These are phyloP conservation scores for Blastocystis hominis DNA, from an alignment of 352 stramenopile species.

Conservation along the genomic window DNA sequence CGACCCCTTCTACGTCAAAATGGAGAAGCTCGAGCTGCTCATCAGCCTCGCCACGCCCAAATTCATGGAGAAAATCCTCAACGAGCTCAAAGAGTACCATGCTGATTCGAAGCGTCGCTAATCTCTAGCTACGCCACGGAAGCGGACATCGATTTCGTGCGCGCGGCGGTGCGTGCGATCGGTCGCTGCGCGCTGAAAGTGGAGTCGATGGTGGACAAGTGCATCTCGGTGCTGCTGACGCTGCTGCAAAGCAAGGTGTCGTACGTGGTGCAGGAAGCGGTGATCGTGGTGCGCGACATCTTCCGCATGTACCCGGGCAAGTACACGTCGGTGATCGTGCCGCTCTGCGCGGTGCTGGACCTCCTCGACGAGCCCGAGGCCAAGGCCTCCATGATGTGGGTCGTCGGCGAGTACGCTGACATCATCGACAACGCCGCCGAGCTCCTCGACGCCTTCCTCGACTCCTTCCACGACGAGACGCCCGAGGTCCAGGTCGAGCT, in stretches of 20 bases:
- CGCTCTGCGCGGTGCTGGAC: slow-evolving; percentile 95
- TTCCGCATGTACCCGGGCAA: slow-evolving; percentile 97
- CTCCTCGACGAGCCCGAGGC: slow-evolving; percentile 94
- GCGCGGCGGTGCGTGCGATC: slow-evolving; percentile 87
- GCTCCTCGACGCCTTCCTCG: slow-evolving; percentile 91
- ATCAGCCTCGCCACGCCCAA: slow-evolving; percentile 91
- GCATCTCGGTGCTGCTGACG: slow-evolving; percentile 93
- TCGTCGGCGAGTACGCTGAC: slow-evolving; percentile 91
- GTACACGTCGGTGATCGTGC: slow-evolving; percentile 96
- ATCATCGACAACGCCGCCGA: slow-evolving; percentile 98
- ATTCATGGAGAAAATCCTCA: slow-evolving; percentile 92
- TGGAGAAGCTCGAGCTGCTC: slow-evolving; percentile 99
- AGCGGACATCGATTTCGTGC: slow-evolving; percentile 98
- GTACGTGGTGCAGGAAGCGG: slow-evolving; percentile 95
- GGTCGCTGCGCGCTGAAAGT: slow-evolving; percentile 93
- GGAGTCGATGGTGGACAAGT: slow-evolving; percentile 87
- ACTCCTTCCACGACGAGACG: slow-evolving; percentile 93
- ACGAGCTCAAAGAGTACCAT: slow-evolving; percentile 90
- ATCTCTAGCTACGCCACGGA: slow-evolving; percentile 76
- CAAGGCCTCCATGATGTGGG: slow-evolving; percentile 99
- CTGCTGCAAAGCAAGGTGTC: slow-evolving; percentile 84
- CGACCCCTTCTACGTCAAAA: slow-evolving; percentile 91
- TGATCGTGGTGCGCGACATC: slow-evolving; percentile 99
- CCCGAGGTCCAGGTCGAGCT: slow-evolving; percentile 79
- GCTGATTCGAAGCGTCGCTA: neutral